Evolutionary conservation across 805 yeast species (phyloP).

Genomic region (Nakazawaea laoshanensis): DNA sequence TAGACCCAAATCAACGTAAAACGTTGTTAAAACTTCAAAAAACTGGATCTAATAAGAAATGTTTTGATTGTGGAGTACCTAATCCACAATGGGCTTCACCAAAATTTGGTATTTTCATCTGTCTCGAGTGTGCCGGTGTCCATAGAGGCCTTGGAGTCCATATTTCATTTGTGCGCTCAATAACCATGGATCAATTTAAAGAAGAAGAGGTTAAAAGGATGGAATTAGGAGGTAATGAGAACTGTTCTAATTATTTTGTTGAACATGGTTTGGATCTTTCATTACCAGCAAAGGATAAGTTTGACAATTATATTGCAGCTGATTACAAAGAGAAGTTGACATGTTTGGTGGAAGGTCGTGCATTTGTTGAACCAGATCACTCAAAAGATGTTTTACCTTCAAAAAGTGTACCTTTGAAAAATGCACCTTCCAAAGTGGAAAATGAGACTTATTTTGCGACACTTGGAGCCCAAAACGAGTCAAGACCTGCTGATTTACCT

Average conservation of each 20-base stretch:
- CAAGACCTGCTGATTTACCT: conserved; percentile 70
- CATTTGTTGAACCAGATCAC: conserved; percentile 61
- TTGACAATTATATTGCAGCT: conserved; percentile 86
- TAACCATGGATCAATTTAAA: conserved; percentile 98
- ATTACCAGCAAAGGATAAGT: conserved; percentile 65
- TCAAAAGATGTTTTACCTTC: conserved; percentile 32
- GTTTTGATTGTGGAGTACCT: conserved; percentile 92
- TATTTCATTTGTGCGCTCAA: conserved; percentile 90
- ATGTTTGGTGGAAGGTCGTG: conserved; percentile 64
- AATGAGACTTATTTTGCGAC: conserved; percentile 80
- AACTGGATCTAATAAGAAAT: conserved; percentile 72
- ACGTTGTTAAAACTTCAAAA: conserved; percentile 71
- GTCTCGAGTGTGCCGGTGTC: conserved; percentile 95
- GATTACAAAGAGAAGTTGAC: conserved; percentile 83
- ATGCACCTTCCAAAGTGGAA: conserved; percentile 37
- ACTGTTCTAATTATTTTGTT: conserved; percentile 59
- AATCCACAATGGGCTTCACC: conserved; percentile 99
- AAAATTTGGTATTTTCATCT: conserved; percentile 93
- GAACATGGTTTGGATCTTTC: conserved; percentile 61
- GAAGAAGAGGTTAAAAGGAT: conserved; percentile 82
- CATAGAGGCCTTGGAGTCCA: conserved; percentile 97
- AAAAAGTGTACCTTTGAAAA: neutral
- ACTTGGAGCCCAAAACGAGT: conserved; percentile 63
- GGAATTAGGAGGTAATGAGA: conserved; percentile 91
- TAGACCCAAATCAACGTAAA: conserved; percentile 89